Conservation (phyloP, 1,284 basidiomycete species). For the Ustilago shanxiensis region DNA sequence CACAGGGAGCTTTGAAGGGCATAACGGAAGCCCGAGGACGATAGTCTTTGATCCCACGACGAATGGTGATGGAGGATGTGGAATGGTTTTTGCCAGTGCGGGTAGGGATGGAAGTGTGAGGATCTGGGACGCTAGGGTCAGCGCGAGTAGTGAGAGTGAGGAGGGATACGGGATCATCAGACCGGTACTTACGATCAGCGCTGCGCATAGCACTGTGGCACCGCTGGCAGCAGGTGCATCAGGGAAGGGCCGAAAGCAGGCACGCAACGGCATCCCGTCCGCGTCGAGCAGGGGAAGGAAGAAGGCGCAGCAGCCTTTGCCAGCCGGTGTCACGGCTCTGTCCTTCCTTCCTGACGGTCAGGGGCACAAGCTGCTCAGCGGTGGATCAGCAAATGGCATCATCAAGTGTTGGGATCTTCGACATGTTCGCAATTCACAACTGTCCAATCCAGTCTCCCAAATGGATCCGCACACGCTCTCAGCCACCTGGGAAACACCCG, state of each 20-base stretch:
- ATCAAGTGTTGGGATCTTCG: constrained; percentile 68
- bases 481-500: constrained; percentile 35
- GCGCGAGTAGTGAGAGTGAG: neutral
- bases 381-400: constrained; percentile 59
- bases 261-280: neutral
- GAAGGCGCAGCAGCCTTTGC: constrained; percentile 15
- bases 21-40: constrained; percentile 59
- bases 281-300: constrained; percentile 17
- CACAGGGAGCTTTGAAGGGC: constrained; percentile 45
- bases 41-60: constrained; percentile 62
- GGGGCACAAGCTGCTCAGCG: constrained; percentile 55
- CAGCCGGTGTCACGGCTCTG: constrained; percentile 59
- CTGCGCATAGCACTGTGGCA: constrained; percentile 46
- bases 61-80: constrained; percentile 44
- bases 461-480: constrained; percentile 13
- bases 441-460: constrained; percentile 4
- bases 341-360: constrained; percentile 53
- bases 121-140: constrained; percentile 60
- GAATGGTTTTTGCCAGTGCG: constrained; percentile 60
- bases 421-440: constrained; percentile 22
- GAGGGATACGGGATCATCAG: constrained; percentile 11
- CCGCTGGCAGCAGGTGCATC: neutral
- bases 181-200: constrained; percentile 59
- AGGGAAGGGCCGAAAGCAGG: constrained; percentile 12
- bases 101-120: constrained; percentile 65